Percentiles rank a stretch among this genome's conserved stretches.
These are phyloP conservation scores for Myxozyma neotropica DNA, from an alignment of 805 yeast genomes.

Conservation along the genomic window DNA sequence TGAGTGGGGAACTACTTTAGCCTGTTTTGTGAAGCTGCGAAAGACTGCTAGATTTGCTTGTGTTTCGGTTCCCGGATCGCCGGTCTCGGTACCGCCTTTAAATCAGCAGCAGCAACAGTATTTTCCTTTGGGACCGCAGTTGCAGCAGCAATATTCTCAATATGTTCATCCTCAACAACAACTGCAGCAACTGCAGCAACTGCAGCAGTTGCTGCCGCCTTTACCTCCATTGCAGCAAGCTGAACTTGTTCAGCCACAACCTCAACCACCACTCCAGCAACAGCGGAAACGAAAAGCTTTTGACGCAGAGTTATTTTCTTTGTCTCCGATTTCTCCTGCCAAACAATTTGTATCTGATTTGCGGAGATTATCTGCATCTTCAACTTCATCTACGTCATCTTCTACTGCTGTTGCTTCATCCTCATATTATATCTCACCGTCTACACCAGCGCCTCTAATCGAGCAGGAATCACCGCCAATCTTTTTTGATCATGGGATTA, in stretches of 20 bases:
- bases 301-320: conserved; percentile 1
- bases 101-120: neutral
- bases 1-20: conserved; percentile 23
- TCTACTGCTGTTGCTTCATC: neutral
- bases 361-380: neutral
- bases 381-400: too few species aligned
- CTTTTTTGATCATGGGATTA: neutral
- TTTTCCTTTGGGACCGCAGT: neutral
- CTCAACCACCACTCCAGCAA: neutral
- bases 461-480: neutral
- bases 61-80: conserved; percentile 27
- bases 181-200: too few species aligned
- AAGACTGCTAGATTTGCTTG: conserved; percentile 14
- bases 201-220: neutral
- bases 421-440: neutral
- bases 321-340: neutral
- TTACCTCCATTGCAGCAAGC: neutral
- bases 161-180: too few species aligned
- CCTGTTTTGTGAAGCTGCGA: conserved; percentile 20
- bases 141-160: neutral
- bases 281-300: conserved; percentile 10
- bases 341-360: neutral
- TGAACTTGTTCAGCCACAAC: neutral
- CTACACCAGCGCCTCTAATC: neutral
- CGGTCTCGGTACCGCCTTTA: conserved; percentile 5